Base-by-base conservation (phyloP, 495 filamentous ascomycete genomes). In the Penicillium turbatum region DNA sequence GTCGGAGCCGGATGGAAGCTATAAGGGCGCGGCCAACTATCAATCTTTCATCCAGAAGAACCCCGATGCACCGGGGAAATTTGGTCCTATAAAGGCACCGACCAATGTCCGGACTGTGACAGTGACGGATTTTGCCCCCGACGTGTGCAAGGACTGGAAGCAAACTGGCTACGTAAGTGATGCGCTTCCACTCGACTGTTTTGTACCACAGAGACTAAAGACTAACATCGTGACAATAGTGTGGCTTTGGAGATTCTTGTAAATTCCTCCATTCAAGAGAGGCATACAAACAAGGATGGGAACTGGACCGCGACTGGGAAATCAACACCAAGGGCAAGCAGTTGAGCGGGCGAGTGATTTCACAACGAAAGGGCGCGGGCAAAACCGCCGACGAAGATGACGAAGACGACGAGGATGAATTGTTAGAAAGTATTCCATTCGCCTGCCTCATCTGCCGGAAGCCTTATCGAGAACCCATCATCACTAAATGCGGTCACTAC, bases 61-160 rank as follows among this genome's bases (percentile, higher is more conserved):
- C 57, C 84, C 90, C n/a, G 77, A 93, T 64, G 88, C 88, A 16
- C 85, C 87, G 0, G 71, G 67, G 6, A 80, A 79, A 37, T 85
- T 95, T 12, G 93, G 95, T 2, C 95, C 93, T 0, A 77, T 95
- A 35, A 95, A 95, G 63, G 88, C 91, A 15, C 79, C 92, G 3
- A 90, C 89, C 0, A 97, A 97, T 61, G 85, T 97, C 36, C 84
- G 93, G 27, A 96, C 88, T 2, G 86, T 95, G 48, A 97, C 91
- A 0, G 81, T 90, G 13, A 96, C 83, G 32, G 93, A 97, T 62
- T 96, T 88, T 69, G 86, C 89, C 26, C 92, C 95, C 0, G 92
- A 97, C 62, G 89, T 95, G 12, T 97, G 93, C 67, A 97, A 97
- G 68, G 93, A 97, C 67, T 95, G 89, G 67, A 95, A 95, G 57